phyloP scores from a whole-genome alignment of 495 filamentous ascomycete species.

The Annulohypoxylon nitens region DNA sequence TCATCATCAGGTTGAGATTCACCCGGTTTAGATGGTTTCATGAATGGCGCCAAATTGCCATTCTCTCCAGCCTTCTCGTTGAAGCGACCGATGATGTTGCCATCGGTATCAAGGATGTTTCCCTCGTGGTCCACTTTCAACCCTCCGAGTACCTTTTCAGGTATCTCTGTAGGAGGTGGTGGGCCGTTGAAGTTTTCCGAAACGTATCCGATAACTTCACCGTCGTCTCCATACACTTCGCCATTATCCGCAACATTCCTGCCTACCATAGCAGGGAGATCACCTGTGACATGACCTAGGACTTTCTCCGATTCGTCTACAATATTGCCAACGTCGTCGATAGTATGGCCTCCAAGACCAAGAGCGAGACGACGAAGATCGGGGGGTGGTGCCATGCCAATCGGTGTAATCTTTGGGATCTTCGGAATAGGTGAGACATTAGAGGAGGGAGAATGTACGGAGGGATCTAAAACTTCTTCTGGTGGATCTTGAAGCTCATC shows the following conservation, averaged over 20 bases:
- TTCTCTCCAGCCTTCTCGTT: conserved; percentile 54
- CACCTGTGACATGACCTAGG: conserved; percentile 60
- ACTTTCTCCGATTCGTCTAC: conserved; percentile 70
- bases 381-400: conserved; percentile 41
- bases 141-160: conserved; percentile 56
- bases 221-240: conserved; percentile 60
- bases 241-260: conserved; percentile 58
- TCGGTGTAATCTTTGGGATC: conserved; percentile 48
- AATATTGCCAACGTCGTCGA: conserved; percentile 80
- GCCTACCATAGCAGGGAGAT: conserved; percentile 63
- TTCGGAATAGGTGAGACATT: conserved; percentile 49
- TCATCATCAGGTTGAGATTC: conserved; percentile 34
- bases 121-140: conserved; percentile 61
- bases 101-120: conserved; percentile 60
- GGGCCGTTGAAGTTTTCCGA: conserved; percentile 56
- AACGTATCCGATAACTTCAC: conserved; percentile 63
- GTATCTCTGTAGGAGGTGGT: conserved; percentile 50
- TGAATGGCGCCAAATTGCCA: conserved; percentile 27
- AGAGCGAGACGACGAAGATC: conserved; percentile 57
- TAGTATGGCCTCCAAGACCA: conserved; percentile 76
- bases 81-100: conserved; percentile 61
- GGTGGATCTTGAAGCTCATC: conserved; percentile 46
- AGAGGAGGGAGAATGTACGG: conserved; percentile 44
- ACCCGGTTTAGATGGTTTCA: conserved; percentile 27
- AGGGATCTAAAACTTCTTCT: conserved; percentile 49